Evolutionary conservation across 495 filamentous ascomycete genomes (phyloP), one percentile per base, ranked within the genome.

Genomic region (Thozetella sp.): DNA sequence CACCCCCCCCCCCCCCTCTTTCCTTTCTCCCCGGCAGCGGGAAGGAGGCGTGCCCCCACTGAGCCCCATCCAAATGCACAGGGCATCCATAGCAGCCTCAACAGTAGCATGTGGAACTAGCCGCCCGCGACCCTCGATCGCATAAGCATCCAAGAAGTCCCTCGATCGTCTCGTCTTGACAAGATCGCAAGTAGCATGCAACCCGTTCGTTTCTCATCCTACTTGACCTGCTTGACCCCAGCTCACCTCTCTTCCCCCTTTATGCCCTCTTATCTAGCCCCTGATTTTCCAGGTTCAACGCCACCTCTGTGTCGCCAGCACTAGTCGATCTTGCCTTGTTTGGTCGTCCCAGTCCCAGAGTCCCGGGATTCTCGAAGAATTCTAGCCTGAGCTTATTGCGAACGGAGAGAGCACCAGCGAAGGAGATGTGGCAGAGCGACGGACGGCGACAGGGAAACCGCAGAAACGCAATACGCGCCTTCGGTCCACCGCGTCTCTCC

Each of bases 271-370:
- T 13, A 48, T 48, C 20, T 4, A 48, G 43, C n/a, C 11, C 43
- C 43, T 48, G n/a, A 19, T 15, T 20, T 11, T n/a, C 43, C 9
- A 15, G 43, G 43, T 48, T 20, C 43, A n/a, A n/a, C 45, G 4
- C 45, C 3, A 48, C n/a, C 52, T 17, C 27, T 34, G 17, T 2
- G 12, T 26, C 25, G 27, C 52, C 25, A 34, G 2, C 10, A 4
- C 25, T n/a, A n/a, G 52, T 20, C 25, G 52, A 54, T 54, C 52
- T 54, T 54, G 52, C 52, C 52, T 54, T 25, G 17, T 54, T 54
- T 34, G 3, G 52, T 13, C 17, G 9, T 34, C 52, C 52, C 52
- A 20, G 52, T n/a, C 9, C 52, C 52, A 54, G 52, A 54, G 25
- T 54, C 25, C 23, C 27, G 52, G 52, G 52, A 54, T 54, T 54